Base-by-base conservation (phyloP, 768 basidiomycete genomes). In the Piloderma croceum region DNA sequence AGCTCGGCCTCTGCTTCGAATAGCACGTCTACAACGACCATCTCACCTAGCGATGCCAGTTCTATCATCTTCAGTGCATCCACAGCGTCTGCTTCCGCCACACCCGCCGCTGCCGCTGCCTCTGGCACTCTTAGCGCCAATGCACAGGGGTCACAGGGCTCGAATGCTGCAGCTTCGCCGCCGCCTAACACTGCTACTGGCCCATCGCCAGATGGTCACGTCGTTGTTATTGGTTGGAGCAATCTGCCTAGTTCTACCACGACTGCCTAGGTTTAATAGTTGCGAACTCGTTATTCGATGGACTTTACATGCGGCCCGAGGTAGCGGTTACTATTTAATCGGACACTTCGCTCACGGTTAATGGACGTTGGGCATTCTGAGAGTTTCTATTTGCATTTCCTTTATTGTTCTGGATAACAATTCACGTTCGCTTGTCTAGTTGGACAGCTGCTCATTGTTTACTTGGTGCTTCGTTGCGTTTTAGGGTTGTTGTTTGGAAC, bases 151-250 rank as follows among this genome's bases (percentile, higher is more conserved):
- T 44, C 38, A 17, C n/a, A n/a, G n/a, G n/a, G n/a, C n/a, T 51
- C 48, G 38, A 46, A 46, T 24, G 40, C 53, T 31, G 53, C 54
- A 38, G 54, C 64, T 24, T 59, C 58, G 25, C 71, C 70, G 34
- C 59, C 58, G 25, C 71, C 70, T 34, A 70, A 71, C 56, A 45
- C 57, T 25, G 58, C 54, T 52, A 68, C 62, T 10, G 77, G 76
- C 41, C 50, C 53, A 22, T 60, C 65, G 25, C 40, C 64, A 9
- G 68, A 71, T 46, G 71, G 71, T 20, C 47, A 54, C 23, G 57
- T 72, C 41, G 65, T 58, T 42, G 71, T 78, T 38, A 56, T 67
- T 34, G 80, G 79, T 11, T 69, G 75, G 70, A 53, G 47, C 11
- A 51, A 38, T 38, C 41, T 66, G 25, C 46, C 57, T 27, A 4